Evolutionary conservation across 176 grass and related monocot genomes (phyloP).

Genomic region (Miscanthus lutarioriparius): DNA sequence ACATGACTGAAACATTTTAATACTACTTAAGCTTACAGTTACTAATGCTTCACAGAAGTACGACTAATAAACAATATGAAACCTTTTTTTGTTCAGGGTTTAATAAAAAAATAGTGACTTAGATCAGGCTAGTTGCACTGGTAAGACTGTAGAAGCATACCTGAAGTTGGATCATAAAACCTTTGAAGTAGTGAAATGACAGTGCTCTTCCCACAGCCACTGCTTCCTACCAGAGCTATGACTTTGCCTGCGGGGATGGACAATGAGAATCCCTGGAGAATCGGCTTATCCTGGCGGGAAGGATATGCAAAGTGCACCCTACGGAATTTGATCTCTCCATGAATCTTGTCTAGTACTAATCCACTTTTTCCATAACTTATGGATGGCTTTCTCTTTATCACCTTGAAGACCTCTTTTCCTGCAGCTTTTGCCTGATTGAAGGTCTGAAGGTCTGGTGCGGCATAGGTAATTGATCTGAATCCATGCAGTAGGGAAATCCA

Average conservation of each 20-base stretch:
- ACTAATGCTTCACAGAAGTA: background rate
- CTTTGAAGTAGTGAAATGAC: slow-evolving; percentile 58
- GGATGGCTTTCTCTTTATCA: slow-evolving; percentile 44
- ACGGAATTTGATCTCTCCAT: slow-evolving; percentile 41
- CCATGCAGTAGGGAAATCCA: slow-evolving; percentile 8
- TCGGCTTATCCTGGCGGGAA: slow-evolving; percentile 35
- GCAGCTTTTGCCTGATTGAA: slow-evolving; percentile 62
- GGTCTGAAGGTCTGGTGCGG: slow-evolving; percentile 63
- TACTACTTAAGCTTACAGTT: slow-evolving; percentile 1
- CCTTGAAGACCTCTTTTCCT: slow-evolving; percentile 44
- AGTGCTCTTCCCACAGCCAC: slow-evolving; percentile 61
- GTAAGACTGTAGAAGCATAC: slow-evolving; percentile 16
- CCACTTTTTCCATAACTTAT: slow-evolving; percentile 46
- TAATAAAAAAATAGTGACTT: background rate
- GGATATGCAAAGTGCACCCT: slow-evolving; percentile 60
- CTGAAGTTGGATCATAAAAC: slow-evolving; percentile 53
- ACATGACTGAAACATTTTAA: background rate
- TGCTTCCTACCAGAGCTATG: slow-evolving; percentile 56
- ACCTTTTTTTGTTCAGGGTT: background rate
- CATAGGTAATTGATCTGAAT: slow-evolving; percentile 67
- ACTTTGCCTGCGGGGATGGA: slow-evolving; percentile 34
- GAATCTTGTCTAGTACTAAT: slow-evolving; percentile 38
- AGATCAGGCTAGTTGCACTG: slow-evolving; percentile 9
- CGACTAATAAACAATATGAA: background rate
- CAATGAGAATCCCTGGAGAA: slow-evolving; percentile 51